A percentile compares a stretch with the other conserved stretches of the same genome.
phyloP scores from a whole-genome alignment of 2,329 filamentous ascomycete species.

The Penicillium vulpinum region DNA sequence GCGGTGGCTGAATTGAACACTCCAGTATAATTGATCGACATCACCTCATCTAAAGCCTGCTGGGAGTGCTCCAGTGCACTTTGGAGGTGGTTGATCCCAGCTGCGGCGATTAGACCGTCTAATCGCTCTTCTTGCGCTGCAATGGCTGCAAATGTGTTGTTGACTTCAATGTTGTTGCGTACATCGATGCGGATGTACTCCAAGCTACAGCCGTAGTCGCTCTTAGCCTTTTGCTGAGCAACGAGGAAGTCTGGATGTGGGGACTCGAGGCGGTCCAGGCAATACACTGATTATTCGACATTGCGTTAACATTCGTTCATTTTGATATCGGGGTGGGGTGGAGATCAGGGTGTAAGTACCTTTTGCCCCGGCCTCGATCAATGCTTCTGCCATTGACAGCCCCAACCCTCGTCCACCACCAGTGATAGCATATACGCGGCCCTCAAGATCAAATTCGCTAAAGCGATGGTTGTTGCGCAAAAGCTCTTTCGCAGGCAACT shows the following conservation, averaged over 20 bases:
- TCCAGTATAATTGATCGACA: constrained; percentile 53
- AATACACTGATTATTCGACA: constrained; percentile 40
- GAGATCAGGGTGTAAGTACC: constrained; percentile 27
- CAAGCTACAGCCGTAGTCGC: constrained; percentile 42
- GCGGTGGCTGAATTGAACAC: constrained; percentile 51
- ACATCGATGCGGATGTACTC: constrained; percentile 52
- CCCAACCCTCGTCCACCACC: constrained; percentile 48
- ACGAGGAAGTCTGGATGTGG: constrained; percentile 46
- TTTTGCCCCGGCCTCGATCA: constrained; percentile 51
- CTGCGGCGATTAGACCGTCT: constrained; percentile 46
- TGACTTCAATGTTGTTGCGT: constrained; percentile 39
- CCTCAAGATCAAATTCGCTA: constrained; percentile 45
- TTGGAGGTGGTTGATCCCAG: constrained; percentile 46
- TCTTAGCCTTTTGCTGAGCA: constrained; percentile 39
- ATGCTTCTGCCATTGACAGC: constrained; percentile 47
- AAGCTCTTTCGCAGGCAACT: constrained; percentile 26
- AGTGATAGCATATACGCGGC: constrained; percentile 45
- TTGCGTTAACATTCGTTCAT: not conserved
- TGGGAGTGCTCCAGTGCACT: constrained; percentile 44
- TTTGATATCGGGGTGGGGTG: not conserved
- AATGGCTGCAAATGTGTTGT: constrained; percentile 38
- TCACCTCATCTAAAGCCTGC: constrained; percentile 44
- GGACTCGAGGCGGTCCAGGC: constrained; percentile 48
- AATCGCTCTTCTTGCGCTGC: constrained; percentile 38
- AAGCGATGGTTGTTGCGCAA: constrained; percentile 35